Evolutionary conservation across 805 yeast species (phyloP).

Genomic region (Myxozyma udenii): DNA sequence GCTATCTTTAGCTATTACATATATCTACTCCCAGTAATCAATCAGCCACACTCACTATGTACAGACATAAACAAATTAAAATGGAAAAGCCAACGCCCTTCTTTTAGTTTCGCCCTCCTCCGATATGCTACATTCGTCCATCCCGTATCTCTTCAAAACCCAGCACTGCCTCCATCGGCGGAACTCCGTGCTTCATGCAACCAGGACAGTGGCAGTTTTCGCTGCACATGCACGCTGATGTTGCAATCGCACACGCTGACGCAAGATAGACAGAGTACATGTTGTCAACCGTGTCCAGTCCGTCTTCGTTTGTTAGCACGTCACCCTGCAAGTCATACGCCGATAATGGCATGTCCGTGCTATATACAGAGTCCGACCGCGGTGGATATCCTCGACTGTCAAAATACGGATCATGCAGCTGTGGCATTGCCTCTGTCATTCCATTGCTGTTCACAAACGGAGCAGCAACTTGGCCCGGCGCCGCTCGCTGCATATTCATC

Average conservation of each 20-base stretch:
- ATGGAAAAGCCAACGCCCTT: too few relatives aligned
- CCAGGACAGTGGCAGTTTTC: slow-evolving; percentile 31
- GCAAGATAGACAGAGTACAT: slow-evolving; percentile 31
- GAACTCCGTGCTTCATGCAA: slow-evolving; percentile 27
- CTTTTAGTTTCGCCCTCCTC: too few relatives aligned
- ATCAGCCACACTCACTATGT: too few relatives aligned
- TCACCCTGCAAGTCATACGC: neutral
- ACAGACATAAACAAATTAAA: too few relatives aligned
- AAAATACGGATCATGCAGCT: neutral
- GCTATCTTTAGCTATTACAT: too few relatives aligned
- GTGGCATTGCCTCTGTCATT: neutral
- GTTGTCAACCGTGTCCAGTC: slow-evolving; percentile 8
- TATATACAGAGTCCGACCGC: neutral
- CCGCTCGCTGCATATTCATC: slow-evolving; percentile 7
- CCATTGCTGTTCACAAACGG: neutral
- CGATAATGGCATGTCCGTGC: neutral
- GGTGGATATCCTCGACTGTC: neutral
- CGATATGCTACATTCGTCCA: too few relatives aligned
- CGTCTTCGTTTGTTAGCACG: neutral
- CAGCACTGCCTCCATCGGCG: neutral
- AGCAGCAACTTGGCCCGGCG: neutral
- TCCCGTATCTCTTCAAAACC: neutral
- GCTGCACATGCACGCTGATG: slow-evolving; percentile 28
- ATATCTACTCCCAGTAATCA: too few relatives aligned
- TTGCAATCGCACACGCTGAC: slow-evolving; percentile 31